A percentile compares a stretch with the other conserved stretches of the same genome.
Conservation (phyloP, 352 stramenopile species). For the Pythium vanterpoolii region DNA sequence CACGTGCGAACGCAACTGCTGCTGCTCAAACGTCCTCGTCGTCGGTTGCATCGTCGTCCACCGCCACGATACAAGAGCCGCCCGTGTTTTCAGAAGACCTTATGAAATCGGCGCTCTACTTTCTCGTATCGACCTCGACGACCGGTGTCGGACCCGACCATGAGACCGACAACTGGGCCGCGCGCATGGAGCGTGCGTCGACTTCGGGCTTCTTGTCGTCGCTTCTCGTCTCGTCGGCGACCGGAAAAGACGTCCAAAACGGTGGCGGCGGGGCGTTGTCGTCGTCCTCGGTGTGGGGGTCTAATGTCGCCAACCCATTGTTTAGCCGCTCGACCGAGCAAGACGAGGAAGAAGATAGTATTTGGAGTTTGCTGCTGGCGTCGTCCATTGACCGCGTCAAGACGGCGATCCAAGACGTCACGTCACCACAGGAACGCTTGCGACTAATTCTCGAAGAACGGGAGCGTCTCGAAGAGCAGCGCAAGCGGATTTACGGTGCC, state of each 20-base stretch:
- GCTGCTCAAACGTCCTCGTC: not conserved
- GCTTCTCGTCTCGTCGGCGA: conserved; percentile 51
- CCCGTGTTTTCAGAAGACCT: conserved; percentile 61
- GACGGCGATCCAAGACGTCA: conserved; percentile 39
- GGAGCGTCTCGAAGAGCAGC: conserved; percentile 57
- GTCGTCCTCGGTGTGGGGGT: conserved; percentile 12
- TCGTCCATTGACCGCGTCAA: conserved; percentile 71
- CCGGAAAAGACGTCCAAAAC: conserved; percentile 21
- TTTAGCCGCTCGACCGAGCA: conserved; percentile 42
- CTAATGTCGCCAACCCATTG: conserved; percentile 32
- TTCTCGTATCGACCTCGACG: conserved; percentile 52
- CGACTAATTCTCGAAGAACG: conserved; percentile 60
- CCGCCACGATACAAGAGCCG: not conserved
- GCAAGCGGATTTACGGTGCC: conserved; percentile 33
- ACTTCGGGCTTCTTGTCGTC: conserved; percentile 45
- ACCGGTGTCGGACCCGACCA: conserved; percentile 31
- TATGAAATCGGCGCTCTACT: conserved; percentile 59
- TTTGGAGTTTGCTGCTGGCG: conserved; percentile 66
- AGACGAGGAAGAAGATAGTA: conserved; percentile 56
- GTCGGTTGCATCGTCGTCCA: conserved; percentile 3
- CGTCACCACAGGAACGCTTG: conserved; percentile 47
- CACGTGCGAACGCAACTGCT: not conserved
- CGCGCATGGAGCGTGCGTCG: conserved; percentile 24
- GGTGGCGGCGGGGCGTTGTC: conserved; percentile 5
- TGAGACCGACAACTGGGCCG: conserved; percentile 3